A percentile compares a stretch with the other conserved stretches of the same genome.
phyloP scores from a whole-genome alignment of 805 yeast species.

The Diddensiella caesifluorescens region DNA sequence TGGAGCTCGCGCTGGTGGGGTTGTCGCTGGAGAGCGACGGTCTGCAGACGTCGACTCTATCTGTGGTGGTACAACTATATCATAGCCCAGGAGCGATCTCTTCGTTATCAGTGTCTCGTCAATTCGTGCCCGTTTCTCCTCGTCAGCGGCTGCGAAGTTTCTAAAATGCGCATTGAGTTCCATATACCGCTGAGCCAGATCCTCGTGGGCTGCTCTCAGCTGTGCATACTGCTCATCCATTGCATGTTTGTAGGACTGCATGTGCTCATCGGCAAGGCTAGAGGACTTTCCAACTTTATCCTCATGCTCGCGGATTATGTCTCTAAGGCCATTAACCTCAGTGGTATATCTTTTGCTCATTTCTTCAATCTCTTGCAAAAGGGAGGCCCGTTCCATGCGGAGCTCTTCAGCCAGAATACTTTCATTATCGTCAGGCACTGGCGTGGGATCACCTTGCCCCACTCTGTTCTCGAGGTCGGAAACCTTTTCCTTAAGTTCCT shows the following conservation, averaged over 20 bases:
- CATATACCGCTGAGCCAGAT: slow-evolving; percentile 23
- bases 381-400: slow-evolving; percentile 8
- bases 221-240: slow-evolving; percentile 20
- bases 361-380: slow-evolving; percentile 15
- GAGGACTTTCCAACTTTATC: slow-evolving; percentile 8
- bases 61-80: background rate
- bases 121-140: slow-evolving; percentile 20
- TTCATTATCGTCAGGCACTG: background rate
- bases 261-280: slow-evolving; percentile 12
- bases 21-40: background rate
- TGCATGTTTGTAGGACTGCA: slow-evolving; percentile 17
- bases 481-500: background rate
- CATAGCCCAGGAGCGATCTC: slow-evolving; percentile 16
- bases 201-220: slow-evolving; percentile 28
- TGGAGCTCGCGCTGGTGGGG: background rate
- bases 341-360: slow-evolving; percentile 11
- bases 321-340: slow-evolving; percentile 15
- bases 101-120: slow-evolving; percentile 13
- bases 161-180: slow-evolving; percentile 26
- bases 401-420: slow-evolving; percentile 6
- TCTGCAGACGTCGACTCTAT: slow-evolving; percentile 1
- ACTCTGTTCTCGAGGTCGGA: background rate
- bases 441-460: background rate
- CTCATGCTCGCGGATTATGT: slow-evolving; percentile 17
- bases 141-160: slow-evolving; percentile 23